Conservation (phyloP, 495 filamentous ascomycete species). For the Penicillium odoratum region DNA sequence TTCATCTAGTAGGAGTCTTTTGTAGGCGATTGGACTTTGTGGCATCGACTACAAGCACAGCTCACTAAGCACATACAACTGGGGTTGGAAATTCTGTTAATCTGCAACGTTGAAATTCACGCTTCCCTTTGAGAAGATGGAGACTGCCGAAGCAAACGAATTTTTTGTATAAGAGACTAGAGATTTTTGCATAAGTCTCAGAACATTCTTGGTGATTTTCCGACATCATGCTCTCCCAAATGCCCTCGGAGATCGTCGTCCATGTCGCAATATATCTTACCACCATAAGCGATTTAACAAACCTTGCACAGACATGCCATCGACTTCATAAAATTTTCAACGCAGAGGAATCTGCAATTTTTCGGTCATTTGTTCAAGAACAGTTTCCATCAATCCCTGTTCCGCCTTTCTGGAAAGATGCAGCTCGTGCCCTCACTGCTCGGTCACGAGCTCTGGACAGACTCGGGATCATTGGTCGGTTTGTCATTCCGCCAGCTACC, state of each 20-base stretch:
- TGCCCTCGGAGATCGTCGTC: constrained; percentile 63
- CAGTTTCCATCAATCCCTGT: constrained; percentile 49
- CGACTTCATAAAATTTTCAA: constrained; percentile 50
- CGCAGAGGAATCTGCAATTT: constrained; percentile 57
- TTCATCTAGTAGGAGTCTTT: background rate
- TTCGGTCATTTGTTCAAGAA: constrained; percentile 50
- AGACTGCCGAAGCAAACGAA: background rate
- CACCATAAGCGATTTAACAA: constrained; percentile 46
- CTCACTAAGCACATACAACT: background rate
- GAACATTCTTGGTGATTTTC: background rate
- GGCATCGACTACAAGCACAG: background rate
- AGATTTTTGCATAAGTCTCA: background rate
- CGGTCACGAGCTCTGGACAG: constrained; percentile 60
- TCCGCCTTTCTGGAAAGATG: constrained; percentile 51
- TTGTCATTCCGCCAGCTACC: constrained; percentile 44
- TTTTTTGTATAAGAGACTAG: no score
- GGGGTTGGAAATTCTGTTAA: background rate
- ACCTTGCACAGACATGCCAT: constrained; percentile 52
- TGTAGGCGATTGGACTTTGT: background rate
- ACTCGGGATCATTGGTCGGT: constrained; percentile 56
- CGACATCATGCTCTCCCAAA: constrained; percentile 43
- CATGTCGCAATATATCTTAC: constrained; percentile 55
- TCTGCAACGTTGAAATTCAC: background rate
- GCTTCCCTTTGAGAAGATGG: background rate
- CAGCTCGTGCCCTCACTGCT: constrained; percentile 55